Percentiles rank a stretch among this genome's conserved stretches.
Evolutionary conservation across 164 flowering plant species (phyloP).

Genomic region (Cinnamomum micranthum): DNA sequence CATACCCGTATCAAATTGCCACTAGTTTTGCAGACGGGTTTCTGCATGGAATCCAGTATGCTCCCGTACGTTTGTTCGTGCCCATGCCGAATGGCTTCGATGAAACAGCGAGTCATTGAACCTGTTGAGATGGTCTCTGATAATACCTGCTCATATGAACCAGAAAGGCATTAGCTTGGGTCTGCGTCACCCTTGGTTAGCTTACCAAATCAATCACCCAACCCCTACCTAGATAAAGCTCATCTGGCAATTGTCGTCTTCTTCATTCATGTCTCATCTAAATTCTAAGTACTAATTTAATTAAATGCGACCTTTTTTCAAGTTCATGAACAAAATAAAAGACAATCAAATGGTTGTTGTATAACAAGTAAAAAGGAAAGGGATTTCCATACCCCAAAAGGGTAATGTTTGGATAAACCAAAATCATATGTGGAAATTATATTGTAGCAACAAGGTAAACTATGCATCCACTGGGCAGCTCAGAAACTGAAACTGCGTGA

Average conservation of each 20-base stretch:
- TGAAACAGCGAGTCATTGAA: conserved; percentile 84
- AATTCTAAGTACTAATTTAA: too few species aligned
- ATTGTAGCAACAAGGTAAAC: too few species aligned
- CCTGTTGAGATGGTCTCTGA: conserved; percentile 80
- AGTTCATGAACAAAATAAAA: too few species aligned
- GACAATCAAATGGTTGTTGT: too few species aligned
- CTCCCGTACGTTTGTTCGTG: conserved; percentile 70
- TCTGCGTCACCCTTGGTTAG: neutral
- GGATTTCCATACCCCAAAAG: too few species aligned
- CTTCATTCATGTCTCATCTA: neutral
- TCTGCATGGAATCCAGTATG: conserved; percentile 66
- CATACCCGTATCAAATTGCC: conserved; percentile 70
- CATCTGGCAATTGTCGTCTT: neutral
- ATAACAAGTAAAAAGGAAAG: too few species aligned
- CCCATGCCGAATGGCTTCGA: conserved; percentile 74
- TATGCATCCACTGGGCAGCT: too few species aligned
- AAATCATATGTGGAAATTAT: too few species aligned
- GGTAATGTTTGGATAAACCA: too few species aligned
- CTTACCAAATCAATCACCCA: neutral
- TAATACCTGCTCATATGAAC: conserved; percentile 45
- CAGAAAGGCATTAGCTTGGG: neutral
- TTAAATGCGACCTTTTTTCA: neutral
- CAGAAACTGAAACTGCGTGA: too few species aligned
- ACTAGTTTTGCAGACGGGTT: conserved; percentile 40
- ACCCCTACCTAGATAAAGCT: too few species aligned